These are phyloP conservation scores for Pleurotus djamor DNA, from an alignment of 768 basidiomycete species.

Conservation along the genomic window DNA sequence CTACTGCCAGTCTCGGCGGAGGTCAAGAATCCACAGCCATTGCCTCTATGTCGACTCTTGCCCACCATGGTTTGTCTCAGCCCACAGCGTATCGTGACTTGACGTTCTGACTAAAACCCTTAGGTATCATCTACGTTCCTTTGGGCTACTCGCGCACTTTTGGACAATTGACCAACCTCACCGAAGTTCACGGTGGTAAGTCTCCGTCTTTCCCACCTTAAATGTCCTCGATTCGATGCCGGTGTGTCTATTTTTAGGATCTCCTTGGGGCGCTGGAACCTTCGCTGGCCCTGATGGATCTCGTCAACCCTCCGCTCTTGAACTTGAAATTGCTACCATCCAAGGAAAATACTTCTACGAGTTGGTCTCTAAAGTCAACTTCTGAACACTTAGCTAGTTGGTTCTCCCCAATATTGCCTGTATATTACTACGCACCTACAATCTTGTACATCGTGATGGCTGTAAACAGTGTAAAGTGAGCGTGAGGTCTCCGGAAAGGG, in stretches of 20 bases:
- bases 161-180: constrained; percentile 31
- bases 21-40: constrained; percentile 63
- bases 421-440: too few relatives aligned
- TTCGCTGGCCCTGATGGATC: constrained; percentile 43
- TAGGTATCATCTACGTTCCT: constrained; percentile 47
- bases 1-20: constrained; percentile 63
- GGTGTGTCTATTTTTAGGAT: constrained; percentile 37
- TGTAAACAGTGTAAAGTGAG: too few relatives aligned
- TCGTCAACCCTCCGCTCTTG: constrained; percentile 46
- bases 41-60: constrained; percentile 45
- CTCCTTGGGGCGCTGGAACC: constrained; percentile 79
- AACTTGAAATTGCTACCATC: constrained; percentile 45
- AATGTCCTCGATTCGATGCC: neutral
- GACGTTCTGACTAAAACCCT: constrained; percentile 57
- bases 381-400: neutral
- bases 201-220: neutral
- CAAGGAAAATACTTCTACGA: constrained; percentile 57
- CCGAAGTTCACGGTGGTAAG: constrained; percentile 62
- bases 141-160: constrained; percentile 30
- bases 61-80: constrained; percentile 52
- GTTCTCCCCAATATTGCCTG: too few relatives aligned
- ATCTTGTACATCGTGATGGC: too few relatives aligned
- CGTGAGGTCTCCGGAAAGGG: too few relatives aligned
- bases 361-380: constrained; percentile 35
- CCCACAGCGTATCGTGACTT: constrained; percentile 11